Evolutionary conservation across 129 eudicot species (phyloP).

Genomic region (Saposhnikovia divaricata): DNA sequence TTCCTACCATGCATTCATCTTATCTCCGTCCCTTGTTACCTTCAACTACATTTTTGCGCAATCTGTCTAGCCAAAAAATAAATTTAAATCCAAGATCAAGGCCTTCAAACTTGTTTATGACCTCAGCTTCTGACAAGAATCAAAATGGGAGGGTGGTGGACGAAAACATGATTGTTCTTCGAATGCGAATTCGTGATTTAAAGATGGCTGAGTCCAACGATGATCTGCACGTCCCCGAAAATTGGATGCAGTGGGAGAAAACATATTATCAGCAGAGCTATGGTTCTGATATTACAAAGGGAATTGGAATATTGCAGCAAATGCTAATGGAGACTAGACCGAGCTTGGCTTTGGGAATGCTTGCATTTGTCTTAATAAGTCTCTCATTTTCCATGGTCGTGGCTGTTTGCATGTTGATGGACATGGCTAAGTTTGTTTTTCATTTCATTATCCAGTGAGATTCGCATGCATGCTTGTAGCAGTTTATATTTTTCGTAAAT

Average conservation of each 20-base stretch:
- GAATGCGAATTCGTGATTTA: constrained; percentile 35
- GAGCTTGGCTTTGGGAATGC: constrained; percentile 25
- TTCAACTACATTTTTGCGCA: background rate
- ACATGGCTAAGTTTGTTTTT: background rate
- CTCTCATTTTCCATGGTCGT: constrained; percentile 23
- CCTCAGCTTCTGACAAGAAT: constrained; percentile 1
- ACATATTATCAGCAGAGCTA: constrained; percentile 18
- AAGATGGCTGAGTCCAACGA: constrained; percentile 23
- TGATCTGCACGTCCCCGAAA: constrained; percentile 6
- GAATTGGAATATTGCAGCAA: constrained; percentile 25
- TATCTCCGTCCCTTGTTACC: background rate
- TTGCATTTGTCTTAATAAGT: constrained; percentile 20
- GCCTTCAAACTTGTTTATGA: background rate
- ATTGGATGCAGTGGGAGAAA: constrained; percentile 44
- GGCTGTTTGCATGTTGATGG: constrained; percentile 27
- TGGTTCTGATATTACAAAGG: constrained; percentile 24
- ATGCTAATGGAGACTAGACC: constrained; percentile 36
- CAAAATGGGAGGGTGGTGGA: constrained; percentile 29
- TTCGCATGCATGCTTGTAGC: background rate
- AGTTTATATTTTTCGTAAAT: too few relatives aligned
- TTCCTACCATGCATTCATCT: constrained; percentile 9
- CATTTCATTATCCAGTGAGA: background rate
- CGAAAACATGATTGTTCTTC: constrained; percentile 38
- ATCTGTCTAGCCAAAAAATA: background rate
- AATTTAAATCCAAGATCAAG: background rate